Evolutionary conservation across 179 eudicot genomes (phyloP).

Genomic region (Patellifolia procumbens): DNA sequence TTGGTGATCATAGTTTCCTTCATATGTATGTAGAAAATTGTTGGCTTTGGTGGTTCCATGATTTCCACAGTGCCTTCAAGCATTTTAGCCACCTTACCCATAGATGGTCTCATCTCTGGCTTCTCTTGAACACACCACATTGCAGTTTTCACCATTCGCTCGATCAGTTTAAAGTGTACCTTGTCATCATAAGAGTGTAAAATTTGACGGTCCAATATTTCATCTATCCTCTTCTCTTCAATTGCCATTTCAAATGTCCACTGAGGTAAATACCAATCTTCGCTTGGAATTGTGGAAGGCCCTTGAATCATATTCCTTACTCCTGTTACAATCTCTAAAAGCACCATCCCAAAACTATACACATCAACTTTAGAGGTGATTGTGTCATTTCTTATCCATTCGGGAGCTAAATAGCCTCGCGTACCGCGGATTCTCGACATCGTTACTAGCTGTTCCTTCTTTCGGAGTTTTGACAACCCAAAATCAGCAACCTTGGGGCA

Average conservation of each 20-base stretch:
- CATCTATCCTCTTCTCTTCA: slow-evolving; percentile 61
- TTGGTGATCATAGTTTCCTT: slow-evolving; percentile 8
- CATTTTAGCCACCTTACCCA: slow-evolving; percentile 98
- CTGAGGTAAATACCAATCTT: slow-evolving; percentile 77
- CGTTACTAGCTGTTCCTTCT: slow-evolving; percentile 67
- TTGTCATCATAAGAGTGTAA: slow-evolving; percentile 51
- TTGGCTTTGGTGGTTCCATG: slow-evolving; percentile 74
- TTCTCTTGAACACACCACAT: slow-evolving; percentile 95
- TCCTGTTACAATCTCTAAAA: slow-evolving; percentile 74
- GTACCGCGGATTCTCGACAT: slow-evolving; percentile 80
- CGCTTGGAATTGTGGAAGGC: slow-evolving; percentile 52
- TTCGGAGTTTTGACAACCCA: slow-evolving; percentile 75
- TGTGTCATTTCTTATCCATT: slow-evolving; percentile 63
- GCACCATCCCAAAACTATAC: slow-evolving; percentile 82
- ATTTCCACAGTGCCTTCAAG: slow-evolving; percentile 89
- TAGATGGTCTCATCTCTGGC: slow-evolving; percentile 78
- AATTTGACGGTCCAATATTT: slow-evolving; percentile 57
- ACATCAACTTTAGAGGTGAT: slow-evolving; percentile 86
- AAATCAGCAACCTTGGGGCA: slow-evolving; percentile 91
- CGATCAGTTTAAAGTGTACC: slow-evolving; percentile 56
- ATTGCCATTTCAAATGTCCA: slow-evolving; percentile 85
- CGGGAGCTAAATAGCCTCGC: slow-evolving; percentile 89
- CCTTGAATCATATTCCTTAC: slow-evolving; percentile 50
- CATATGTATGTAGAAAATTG: slow-evolving; percentile 58
- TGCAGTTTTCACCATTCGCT: slow-evolving; percentile 90